Evolutionary conservation across 306 rosid species (phyloP).

Genomic region (Fragaria iinumae): DNA sequence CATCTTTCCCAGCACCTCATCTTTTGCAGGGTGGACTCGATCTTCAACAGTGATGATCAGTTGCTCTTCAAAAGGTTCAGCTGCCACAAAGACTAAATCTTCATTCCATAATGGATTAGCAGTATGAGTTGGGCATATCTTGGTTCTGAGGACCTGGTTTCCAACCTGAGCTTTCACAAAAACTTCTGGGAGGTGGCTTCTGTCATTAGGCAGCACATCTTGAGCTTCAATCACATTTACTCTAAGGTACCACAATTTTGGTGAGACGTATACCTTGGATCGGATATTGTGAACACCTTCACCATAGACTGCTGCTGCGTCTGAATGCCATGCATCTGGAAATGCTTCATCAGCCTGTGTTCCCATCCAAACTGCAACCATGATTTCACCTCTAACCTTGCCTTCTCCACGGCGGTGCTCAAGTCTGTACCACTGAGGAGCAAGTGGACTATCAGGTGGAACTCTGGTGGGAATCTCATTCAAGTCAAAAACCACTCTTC

Average conservation of each 20-base stretch:
- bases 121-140: constrained; percentile 54
- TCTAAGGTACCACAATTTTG: constrained; percentile 89
- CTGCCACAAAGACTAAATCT: constrained; percentile 84
- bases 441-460: constrained; percentile 92
- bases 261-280: constrained; percentile 94
- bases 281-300: constrained; percentile 76
- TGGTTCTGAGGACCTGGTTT: constrained; percentile 69
- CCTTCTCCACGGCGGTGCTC: constrained; percentile 72
- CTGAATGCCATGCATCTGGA: constrained; percentile 93
- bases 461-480: constrained; percentile 89
- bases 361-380: constrained; percentile 98
- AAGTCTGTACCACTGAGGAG: constrained; percentile 91
- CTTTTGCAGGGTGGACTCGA: constrained; percentile 63
- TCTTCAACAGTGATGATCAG: constrained; percentile 68
- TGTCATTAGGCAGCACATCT: constrained; percentile 69
- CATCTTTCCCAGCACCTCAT: constrained; percentile 76
- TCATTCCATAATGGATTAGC: constrained; percentile 82
- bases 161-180: constrained; percentile 87
- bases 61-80: constrained; percentile 95
- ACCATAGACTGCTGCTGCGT: constrained; percentile 77
- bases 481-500: constrained; percentile 75
- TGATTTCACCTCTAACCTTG: constrained; percentile 76
- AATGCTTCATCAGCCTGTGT: constrained; percentile 97
- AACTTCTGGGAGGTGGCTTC: constrained; percentile 68
- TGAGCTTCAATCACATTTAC: constrained; percentile 88